Evolutionary conservation across 768 basidiomycete species (phyloP).

Genomic region (Podaxis sp.): DNA sequence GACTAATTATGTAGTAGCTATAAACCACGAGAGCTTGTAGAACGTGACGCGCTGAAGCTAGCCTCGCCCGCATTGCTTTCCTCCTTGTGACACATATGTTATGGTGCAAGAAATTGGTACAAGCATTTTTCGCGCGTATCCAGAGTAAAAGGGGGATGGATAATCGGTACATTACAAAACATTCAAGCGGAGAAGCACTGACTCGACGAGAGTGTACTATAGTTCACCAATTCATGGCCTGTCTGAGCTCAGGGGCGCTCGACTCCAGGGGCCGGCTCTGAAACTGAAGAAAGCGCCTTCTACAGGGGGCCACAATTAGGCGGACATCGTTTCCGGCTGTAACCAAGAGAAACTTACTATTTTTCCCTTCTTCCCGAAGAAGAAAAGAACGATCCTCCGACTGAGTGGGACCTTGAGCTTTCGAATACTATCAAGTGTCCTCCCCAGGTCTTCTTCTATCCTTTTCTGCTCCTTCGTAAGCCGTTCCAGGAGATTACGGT

Average conservation of each 20-base stretch:
- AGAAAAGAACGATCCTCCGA: not conserved
- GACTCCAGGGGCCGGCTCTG: not conserved
- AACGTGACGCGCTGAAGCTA: no score
- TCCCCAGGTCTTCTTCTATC: not conserved
- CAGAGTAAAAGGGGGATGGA: no score
- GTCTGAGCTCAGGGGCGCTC: not conserved
- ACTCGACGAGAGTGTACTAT: not conserved
- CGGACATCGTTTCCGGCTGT: not conserved
- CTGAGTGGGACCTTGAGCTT: not conserved
- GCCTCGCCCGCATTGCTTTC: no score
- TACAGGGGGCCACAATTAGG: not conserved
- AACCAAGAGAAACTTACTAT: not conserved
- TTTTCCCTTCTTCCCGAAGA: conserved; percentile 9
- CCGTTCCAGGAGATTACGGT: not conserved
- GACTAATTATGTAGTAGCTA: no score
- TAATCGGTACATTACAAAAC: no score
- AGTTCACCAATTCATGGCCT: not conserved
- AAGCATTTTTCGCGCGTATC: no score
- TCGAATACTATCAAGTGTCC: not conserved
- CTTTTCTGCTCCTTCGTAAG: not conserved
- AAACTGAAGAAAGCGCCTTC: not conserved
- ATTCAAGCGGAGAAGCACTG: not conserved
- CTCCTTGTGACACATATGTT: no score
- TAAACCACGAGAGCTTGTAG: no score
- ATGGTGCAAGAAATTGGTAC: no score